phyloP scores from a whole-genome alignment of 352 stramenopile species.

The Phytophthora sojae region DNA sequence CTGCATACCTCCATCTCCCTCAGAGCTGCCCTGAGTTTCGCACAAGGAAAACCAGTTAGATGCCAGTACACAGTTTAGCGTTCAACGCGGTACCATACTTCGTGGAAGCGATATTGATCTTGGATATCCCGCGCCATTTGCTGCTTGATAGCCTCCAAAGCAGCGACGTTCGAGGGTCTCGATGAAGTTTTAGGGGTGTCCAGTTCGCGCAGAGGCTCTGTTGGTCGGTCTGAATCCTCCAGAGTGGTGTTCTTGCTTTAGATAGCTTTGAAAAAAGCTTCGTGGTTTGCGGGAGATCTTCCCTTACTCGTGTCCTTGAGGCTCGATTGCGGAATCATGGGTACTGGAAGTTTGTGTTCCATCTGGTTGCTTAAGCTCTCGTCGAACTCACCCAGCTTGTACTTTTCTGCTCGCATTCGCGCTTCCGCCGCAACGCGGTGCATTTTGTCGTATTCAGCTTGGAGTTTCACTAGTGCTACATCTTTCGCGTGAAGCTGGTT shows the following conservation, averaged over 20 bases:
- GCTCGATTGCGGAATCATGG: not conserved
- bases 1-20: conserved; percentile 47
- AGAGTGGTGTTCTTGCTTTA: not conserved
- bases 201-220: not conserved
- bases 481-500: conserved; percentile 48
- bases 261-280: conserved; percentile 31
- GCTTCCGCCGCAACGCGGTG: conserved; percentile 36
- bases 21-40: conserved; percentile 38
- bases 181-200: not conserved
- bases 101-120: conserved; percentile 52
- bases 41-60: not conserved
- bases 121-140: conserved; percentile 52
- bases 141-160: conserved; percentile 48
- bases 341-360: not conserved
- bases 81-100: conserved; percentile 39
- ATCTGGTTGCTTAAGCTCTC: conserved; percentile 8
- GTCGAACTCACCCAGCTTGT: conserved; percentile 15
- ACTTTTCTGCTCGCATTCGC: conserved; percentile 47
- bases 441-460: conserved; percentile 49
- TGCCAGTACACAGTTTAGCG: not conserved
- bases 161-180: conserved; percentile 39
- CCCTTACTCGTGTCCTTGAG: not conserved
- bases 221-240: not conserved
- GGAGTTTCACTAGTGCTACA: conserved; percentile 40
- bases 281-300: conserved; percentile 20